These are phyloP conservation scores for Mortierella sp. DNA, from an alignment of 371 early-diverging fungal species.

Conservation along the genomic window DNA sequence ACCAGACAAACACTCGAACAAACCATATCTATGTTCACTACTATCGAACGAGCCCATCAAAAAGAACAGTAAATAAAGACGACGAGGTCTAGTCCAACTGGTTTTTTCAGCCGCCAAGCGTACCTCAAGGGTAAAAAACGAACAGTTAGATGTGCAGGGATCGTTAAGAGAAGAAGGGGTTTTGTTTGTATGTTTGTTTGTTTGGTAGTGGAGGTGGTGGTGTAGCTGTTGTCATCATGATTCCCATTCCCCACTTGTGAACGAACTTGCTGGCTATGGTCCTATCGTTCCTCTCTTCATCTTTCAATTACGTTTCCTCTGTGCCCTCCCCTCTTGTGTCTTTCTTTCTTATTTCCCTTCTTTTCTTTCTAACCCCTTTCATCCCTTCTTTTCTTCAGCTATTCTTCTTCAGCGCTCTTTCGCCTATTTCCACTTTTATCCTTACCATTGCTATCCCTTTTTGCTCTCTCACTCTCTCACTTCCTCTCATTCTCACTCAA, in stretches of 20 bases:
- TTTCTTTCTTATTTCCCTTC: neutral
- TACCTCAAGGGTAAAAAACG: neutral
- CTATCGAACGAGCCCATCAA: slow-evolving; percentile 3
- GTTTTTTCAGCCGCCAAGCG: neutral
- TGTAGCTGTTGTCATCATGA: neutral
- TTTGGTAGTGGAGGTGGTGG: neutral
- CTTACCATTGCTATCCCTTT: neutral
- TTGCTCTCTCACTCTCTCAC: neutral
- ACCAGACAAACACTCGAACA: neutral
- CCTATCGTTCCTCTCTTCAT: neutral
- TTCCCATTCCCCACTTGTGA: neutral
- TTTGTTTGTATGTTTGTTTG: neutral
- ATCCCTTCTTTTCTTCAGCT: neutral
- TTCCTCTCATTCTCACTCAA: too few species aligned
- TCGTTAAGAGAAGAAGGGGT: neutral
- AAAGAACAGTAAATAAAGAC: neutral
- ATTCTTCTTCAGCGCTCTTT: neutral
- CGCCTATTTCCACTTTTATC: slow-evolving; percentile 1
- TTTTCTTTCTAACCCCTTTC: neutral
- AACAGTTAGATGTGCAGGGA: neutral
- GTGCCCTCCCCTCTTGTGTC: neutral
- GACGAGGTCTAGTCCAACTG: slow-evolving; percentile 2
- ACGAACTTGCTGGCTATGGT: neutral
- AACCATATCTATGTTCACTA: neutral
- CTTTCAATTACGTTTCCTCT: neutral